Evolutionary conservation across 2,329 filamentous ascomycete genomes (phyloP).

Genomic region (Fusarium marasasianum): DNA sequence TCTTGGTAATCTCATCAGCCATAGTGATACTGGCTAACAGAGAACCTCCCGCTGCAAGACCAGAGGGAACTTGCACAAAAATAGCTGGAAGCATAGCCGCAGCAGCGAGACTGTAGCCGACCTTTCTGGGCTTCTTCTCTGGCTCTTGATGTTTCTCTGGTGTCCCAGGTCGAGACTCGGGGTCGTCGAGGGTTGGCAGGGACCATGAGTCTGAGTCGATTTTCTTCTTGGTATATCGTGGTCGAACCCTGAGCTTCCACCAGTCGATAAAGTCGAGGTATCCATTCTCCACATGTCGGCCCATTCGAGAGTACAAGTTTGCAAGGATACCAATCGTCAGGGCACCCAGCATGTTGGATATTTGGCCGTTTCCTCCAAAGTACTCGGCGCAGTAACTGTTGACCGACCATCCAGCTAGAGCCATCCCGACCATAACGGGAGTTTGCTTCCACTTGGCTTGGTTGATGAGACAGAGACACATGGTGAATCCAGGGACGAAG

Average conservation of each 20-base stretch:
- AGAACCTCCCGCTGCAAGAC: slow-evolving; percentile 68
- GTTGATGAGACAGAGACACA: slow-evolving; percentile 81
- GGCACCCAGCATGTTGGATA: slow-evolving; percentile 81
- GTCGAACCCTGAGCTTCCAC: slow-evolving; percentile 60
- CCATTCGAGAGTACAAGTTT: slow-evolving; percentile 80
- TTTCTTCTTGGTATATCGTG: slow-evolving; percentile 47
- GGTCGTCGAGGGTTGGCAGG: slow-evolving; percentile 44
- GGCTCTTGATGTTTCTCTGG: slow-evolving; percentile 34
- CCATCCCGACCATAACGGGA: slow-evolving; percentile 79
- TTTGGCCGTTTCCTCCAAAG: slow-evolving; percentile 75
- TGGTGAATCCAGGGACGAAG: slow-evolving; percentile 78
- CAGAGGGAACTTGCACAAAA: slow-evolving; percentile 74
- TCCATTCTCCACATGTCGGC: slow-evolving; percentile 65
- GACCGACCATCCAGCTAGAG: slow-evolving; percentile 77
- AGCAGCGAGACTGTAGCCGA: slow-evolving; percentile 81
- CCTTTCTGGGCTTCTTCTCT: slow-evolving; percentile 51
- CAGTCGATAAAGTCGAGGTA: slow-evolving; percentile 58
- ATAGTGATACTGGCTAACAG: slow-evolving; percentile 66
- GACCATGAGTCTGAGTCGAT: slow-evolving; percentile 45
- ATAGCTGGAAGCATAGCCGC: slow-evolving; percentile 88
- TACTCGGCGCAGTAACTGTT: slow-evolving; percentile 76
- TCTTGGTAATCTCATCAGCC: slow-evolving; percentile 63
- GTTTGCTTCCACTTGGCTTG: slow-evolving; percentile 83
- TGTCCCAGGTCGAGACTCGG: slow-evolving; percentile 45
- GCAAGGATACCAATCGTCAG: slow-evolving; percentile 80